A percentile compares a stretch with the other conserved stretches of the same genome.
Evolutionary conservation across 2,329 filamentous ascomycete genomes (phyloP).

Genomic region (Aaosphaeria arxii): DNA sequence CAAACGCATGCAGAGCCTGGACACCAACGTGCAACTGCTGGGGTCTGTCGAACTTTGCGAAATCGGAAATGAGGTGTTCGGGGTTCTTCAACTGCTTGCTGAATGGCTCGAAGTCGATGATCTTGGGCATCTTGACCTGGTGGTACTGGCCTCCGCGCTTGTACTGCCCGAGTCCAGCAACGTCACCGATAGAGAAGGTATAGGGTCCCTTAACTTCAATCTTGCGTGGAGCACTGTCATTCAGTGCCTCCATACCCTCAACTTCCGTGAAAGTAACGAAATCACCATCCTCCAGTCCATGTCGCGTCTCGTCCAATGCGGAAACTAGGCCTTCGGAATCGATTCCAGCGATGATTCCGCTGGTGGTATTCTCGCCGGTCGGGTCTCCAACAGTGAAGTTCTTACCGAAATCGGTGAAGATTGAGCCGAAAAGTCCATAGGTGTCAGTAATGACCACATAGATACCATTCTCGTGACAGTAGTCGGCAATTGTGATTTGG

Average conservation of each 20-base stretch:
- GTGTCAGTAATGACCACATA: conserved; percentile 85
- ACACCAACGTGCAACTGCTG: conserved; percentile 88
- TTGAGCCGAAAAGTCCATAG: conserved; percentile 88
- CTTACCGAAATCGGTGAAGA: conserved; percentile 96
- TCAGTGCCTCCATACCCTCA: conserved; percentile 86
- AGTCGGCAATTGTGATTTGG: conserved; percentile 83
- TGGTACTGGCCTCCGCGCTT: conserved; percentile 84
- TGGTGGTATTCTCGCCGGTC: conserved; percentile 83
- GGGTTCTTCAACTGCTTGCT: conserved; percentile 77
- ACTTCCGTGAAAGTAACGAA: conserved; percentile 93
- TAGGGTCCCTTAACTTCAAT: conserved; percentile 92
- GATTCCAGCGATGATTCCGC: conserved; percentile 86
- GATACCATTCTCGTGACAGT: conserved; percentile 91
- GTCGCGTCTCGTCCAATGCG: conserved; percentile 88
- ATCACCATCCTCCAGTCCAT: conserved; percentile 94
- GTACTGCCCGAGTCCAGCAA: conserved; percentile 83
- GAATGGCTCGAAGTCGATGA: conserved; percentile 82
- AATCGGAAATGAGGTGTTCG: conserved; percentile 89
- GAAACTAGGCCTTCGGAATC: conserved; percentile 89
- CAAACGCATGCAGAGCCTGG: conserved; percentile 87
- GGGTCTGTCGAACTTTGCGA: conserved; percentile 95
- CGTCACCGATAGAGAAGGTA: conserved; percentile 94
- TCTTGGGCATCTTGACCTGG: conserved; percentile 98
- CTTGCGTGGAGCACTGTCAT: conserved; percentile 80
- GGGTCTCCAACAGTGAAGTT: conserved; percentile 88